Evolutionary conservation across 805 yeast genomes (phyloP).

Genomic region (Grigorovia yakushimaensis): DNA sequence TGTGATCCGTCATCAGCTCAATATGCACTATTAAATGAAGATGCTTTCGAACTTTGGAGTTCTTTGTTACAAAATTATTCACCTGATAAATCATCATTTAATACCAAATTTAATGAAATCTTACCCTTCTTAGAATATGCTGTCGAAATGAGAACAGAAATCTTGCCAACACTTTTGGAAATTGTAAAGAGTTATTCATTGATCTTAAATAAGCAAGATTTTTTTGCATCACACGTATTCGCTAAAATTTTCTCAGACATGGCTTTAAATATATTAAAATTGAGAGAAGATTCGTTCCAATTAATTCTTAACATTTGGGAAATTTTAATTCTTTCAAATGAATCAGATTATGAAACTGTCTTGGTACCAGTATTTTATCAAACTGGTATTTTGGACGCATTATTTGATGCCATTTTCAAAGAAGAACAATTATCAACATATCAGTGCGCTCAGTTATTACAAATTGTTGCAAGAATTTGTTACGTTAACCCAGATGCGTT

Average conservation of each 20-base stretch:
- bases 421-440: constrained; percentile 25
- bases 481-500: constrained; percentile 27
- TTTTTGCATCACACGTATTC: constrained; percentile 22
- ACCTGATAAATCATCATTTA: constrained; percentile 15
- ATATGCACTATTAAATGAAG: constrained; percentile 60
- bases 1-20: constrained; percentile 52
- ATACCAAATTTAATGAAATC: constrained; percentile 33
- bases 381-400: constrained; percentile 17
- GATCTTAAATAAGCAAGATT: constrained; percentile 32
- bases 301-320: constrained; percentile 34
- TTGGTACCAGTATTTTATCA: constrained; percentile 19
- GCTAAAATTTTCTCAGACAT: constrained; percentile 36
- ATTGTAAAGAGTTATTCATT: constrained; percentile 56
- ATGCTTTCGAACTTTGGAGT: constrained; percentile 82
- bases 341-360: constrained; percentile 15
- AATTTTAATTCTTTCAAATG: constrained; percentile 19
- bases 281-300: constrained; percentile 64
- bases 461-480: constrained; percentile 30
- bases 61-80: constrained; percentile 57
- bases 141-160: constrained; percentile 62
- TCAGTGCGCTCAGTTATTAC: constrained; percentile 28
- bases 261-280: constrained; percentile 43
- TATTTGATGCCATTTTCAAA: constrained; percentile 24
- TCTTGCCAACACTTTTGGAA: constrained; percentile 52
- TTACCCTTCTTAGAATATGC: constrained; percentile 49